Evolutionary conservation across 2,329 filamentous ascomycete species (phyloP).

Genomic region (Verticillium albo-atrum): DNA sequence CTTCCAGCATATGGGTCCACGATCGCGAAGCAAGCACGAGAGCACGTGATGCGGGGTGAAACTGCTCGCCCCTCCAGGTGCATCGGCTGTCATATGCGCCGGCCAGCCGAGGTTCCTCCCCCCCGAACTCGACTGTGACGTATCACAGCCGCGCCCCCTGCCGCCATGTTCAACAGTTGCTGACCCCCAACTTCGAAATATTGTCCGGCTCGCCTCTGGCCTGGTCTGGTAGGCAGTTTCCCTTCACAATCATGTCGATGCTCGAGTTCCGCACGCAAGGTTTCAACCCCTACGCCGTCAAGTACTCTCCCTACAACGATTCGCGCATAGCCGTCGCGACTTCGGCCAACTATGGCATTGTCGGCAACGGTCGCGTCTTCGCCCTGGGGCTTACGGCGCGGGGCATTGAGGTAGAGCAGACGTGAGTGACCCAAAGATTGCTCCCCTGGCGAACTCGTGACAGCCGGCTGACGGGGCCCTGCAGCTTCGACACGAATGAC

Average conservation of each 20-base stretch:
- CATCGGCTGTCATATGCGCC: not conserved
- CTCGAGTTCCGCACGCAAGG: constrained; percentile 91
- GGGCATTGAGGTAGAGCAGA: constrained; percentile 81
- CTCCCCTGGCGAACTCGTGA: not conserved
- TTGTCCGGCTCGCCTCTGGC: not conserved
- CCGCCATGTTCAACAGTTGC: not conserved
- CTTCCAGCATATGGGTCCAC: not conserved
- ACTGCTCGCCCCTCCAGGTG: not conserved
- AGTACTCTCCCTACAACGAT: constrained; percentile 98
- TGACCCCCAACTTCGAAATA: not conserved
- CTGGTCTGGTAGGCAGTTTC: not conserved
- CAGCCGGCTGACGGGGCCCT: constrained; percentile 1
- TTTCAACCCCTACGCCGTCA: constrained; percentile 94
- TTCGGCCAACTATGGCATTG: constrained; percentile 93
- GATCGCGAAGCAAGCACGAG: not conserved
- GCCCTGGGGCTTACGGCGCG: constrained; percentile 77
- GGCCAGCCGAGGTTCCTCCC: not conserved
- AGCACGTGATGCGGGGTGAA: not conserved
- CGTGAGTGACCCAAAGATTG: constrained; percentile 40
- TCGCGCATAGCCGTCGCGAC: constrained; percentile 85
- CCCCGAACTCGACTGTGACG: not conserved
- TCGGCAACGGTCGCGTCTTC: constrained; percentile 90
- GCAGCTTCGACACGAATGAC: constrained; percentile 92
- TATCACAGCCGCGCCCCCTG: constrained; percentile 1
- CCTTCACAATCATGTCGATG: constrained; percentile 48